Base-by-base conservation (phyloP, 208 protist genomes). In the Leishmania tropica region DNA sequence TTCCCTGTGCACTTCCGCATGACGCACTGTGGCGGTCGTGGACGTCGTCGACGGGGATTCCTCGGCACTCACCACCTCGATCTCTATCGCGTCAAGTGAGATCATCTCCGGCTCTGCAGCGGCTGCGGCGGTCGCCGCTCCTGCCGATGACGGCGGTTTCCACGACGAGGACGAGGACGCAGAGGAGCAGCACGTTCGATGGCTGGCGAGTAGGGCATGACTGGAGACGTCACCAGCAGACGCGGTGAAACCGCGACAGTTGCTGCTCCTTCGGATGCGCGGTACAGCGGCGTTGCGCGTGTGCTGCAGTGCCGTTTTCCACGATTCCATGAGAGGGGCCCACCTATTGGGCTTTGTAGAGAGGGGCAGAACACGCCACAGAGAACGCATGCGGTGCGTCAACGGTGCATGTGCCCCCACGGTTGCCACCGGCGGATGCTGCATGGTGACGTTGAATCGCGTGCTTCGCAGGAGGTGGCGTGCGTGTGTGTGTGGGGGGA, bases 91-190 rank as follows among this genome's bases (percentile, higher is more conserved):
- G 74, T 94, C 90, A 48, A 94, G 83, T 31, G 87, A 86, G 54
- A 93, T 88, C 73, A 94, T 78, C 75, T 93, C 91, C 17, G 91
- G 89, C 51, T 88, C 73, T 64, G 87, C 75, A 42, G 79, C 56
- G 74, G 73, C 35, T 35, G 28, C 51, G 51, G 51, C 45, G 51
- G 31, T 8, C 51, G 73, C 73, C 31, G 53, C 51, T 42, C 53
- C 54, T 78, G 75, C 53, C 1, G 70, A 74, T 42, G 64, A 42
- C 11, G 11, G 64, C 17, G 13, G 64, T 10, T 42, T 53, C 68
- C 42, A 53, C 68, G 68, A 53, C n/a, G 71, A 56, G 11, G 45
- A 35, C 47, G 47, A 75, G 5, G 71, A 75, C 24, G 47, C 15
- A 10, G 45, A 56, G 47, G 28, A 76, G 72, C 48, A 40, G 51